These are phyloP conservation scores for Botrytis deweyae DNA, from an alignment of 2,329 filamentous ascomycete genomes.

Conservation along the genomic window DNA sequence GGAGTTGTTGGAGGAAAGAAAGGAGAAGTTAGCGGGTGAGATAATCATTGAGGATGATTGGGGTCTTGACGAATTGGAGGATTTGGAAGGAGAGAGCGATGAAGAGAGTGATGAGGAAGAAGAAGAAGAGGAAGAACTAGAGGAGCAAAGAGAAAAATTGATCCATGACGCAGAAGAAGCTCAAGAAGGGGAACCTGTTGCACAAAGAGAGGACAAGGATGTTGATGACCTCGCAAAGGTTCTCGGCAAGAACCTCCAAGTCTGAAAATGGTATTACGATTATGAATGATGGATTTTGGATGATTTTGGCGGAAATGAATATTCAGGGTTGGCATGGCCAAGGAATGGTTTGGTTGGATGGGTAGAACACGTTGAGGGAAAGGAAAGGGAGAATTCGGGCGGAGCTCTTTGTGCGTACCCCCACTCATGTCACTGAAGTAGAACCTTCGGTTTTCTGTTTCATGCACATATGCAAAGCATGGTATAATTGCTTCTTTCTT, in stretches of 20 bases:
- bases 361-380: neutral
- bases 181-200: slow-evolving; percentile 67
- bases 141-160: slow-evolving; percentile 68
- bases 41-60: slow-evolving; percentile 73
- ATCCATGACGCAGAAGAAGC: slow-evolving; percentile 69
- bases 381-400: neutral
- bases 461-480: slow-evolving; percentile 10
- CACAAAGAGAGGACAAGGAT: slow-evolving; percentile 68
- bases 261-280: slow-evolving; percentile 10
- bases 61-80: slow-evolving; percentile 82
- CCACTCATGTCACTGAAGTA: slow-evolving; percentile 9
- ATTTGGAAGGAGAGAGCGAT: slow-evolving; percentile 72
- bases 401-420: neutral
- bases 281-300: slow-evolving; percentile 16
- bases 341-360: neutral
- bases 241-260: slow-evolving; percentile 43
- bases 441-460: neutral
- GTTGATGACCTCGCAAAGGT: slow-evolving; percentile 78
- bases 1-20: slow-evolving; percentile 71
- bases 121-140: slow-evolving; percentile 52
- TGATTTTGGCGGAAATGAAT: slow-evolving; percentile 12
- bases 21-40: slow-evolving; percentile 68
- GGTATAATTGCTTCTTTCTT: slow-evolving; percentile 6
- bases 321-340: neutral
- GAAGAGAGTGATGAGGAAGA: slow-evolving; percentile 68